phyloP scores from a whole-genome alignment of 1,284 basidiomycete genomes.

The Pholiota adiposa region DNA sequence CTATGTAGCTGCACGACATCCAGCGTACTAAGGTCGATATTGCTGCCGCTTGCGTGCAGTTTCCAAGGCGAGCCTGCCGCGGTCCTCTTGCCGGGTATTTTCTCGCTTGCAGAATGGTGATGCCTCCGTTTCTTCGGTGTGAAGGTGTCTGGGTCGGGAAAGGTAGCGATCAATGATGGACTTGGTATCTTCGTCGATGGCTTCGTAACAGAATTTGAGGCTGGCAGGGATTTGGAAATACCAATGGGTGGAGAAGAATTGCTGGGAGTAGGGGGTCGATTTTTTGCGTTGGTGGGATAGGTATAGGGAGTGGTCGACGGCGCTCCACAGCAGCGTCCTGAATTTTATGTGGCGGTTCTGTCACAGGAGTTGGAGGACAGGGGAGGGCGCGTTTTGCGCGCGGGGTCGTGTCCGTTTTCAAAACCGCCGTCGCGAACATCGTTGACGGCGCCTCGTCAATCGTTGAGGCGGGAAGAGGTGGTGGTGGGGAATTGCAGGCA shows the following conservation, averaged over 20 bases:
- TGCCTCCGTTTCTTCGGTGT: not conserved
- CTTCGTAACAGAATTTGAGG: not conserved
- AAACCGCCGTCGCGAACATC: not conserved
- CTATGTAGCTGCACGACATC: conserved; percentile 9
- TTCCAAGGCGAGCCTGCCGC: not conserved
- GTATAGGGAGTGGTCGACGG: conserved; percentile 15
- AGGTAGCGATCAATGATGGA: conserved; percentile 5
- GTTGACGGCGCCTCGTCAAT: conserved; percentile 2
- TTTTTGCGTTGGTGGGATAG: conserved; percentile 1
- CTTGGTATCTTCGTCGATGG: not conserved
- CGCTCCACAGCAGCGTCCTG: not conserved
- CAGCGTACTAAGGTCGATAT: not conserved
- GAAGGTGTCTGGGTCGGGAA: not conserved
- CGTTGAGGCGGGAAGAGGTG: conserved; percentile 10
- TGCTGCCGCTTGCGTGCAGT: conserved; percentile 1
- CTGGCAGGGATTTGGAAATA: not conserved
- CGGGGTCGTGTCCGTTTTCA: not conserved
- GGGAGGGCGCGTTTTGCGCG: conserved; percentile 14
- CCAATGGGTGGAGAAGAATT: conserved; percentile 2
- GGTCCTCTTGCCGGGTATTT: not conserved
- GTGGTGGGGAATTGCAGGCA: conserved; percentile 11
- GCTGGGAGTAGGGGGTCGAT: not conserved
- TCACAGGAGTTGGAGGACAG: not conserved
- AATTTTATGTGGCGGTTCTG: not conserved
- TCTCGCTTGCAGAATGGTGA: not conserved